phyloP scores from a whole-genome alignment of 2,329 filamentous ascomycete species.

The Xylaria hypoxylon region DNA sequence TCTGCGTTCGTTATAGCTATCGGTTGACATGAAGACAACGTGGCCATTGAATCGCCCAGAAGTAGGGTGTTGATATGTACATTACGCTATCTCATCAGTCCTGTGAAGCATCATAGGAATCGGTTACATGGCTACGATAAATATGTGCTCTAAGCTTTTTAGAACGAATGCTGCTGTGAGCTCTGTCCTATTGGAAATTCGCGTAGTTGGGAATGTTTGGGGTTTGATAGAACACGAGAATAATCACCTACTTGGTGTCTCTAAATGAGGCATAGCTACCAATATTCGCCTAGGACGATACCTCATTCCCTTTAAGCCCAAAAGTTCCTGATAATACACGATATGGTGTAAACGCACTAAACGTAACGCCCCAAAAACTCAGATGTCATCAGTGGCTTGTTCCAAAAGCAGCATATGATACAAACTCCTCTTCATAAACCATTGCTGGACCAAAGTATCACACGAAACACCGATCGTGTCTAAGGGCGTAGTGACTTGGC shows the following conservation, averaged over 20 bases:
- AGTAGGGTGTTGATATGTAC: background rate
- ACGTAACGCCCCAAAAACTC: conserved; percentile 9
- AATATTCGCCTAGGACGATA: conserved; percentile 1
- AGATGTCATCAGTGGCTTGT: conserved; percentile 3
- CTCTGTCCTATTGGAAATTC: background rate
- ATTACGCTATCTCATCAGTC: background rate
- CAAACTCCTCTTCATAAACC: conserved; percentile 10
- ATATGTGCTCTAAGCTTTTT: background rate
- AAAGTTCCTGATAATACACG: conserved; percentile 28
- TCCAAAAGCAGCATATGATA: conserved; percentile 24
- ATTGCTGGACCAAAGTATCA: conserved; percentile 5
- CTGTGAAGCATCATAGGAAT: background rate
- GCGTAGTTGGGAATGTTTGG: background rate
- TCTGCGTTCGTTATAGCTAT: background rate
- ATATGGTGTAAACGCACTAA: conserved; percentile 16
- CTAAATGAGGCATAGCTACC: background rate
- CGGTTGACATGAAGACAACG: too few relatives aligned
- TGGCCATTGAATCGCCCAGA: background rate
- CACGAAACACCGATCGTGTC: conserved; percentile 15
- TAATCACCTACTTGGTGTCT: background rate
- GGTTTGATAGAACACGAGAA: background rate
- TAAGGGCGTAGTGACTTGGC: background rate
- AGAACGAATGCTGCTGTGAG: background rate
- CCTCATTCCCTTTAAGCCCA: conserved; percentile 4
- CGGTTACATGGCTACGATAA: background rate